Evolutionary conservation across 2,329 filamentous ascomycete genomes (phyloP), one percentile per base, ranked within the genome.

Genomic region (Colletotrichum sp.): DNA sequence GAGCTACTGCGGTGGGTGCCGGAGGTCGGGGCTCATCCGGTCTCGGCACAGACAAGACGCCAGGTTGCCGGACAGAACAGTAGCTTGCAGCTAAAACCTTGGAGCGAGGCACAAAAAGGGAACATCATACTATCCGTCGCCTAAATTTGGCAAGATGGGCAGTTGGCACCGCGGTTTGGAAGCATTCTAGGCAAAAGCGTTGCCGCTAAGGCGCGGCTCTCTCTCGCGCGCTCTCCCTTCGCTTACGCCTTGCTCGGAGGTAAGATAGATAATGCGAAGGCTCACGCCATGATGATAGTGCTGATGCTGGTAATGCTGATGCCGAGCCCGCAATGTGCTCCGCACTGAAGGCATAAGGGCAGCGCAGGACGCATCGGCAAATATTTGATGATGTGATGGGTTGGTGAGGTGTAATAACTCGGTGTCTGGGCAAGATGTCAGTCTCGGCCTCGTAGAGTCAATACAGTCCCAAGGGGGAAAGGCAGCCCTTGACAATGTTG

Each of bases 61-160:
- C 70, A 73, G 34, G 52, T 64, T 36, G 64, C 64, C 74, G 59
- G 65, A 28, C 70, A 75, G 69, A 28, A 69, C 30, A 48, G 64
- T 76, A 69, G 74, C 64, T 73, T 64, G 70, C 74, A 73, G 74
- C 70, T 65, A 76, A 76, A 69, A 74, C 74, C 44, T 60, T 30
- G 44, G 25, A 57, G 57, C 44, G 55, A 48, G 22, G 22, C 32
- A 68, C 63, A n/a, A 67, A 32, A 57, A 44, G 39, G 22, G 39
- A 65, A 55, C 22, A 36, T 65, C 55, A 19, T 32, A 61, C 57
- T n/a, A 19, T 25, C 34, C 48, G 32, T 55, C 68, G 68, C 57
- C 68, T 63, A 70, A 19, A 32, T 13, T 36, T 63, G 32, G 48
- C 28, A 44, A 39, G 60, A 30, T 13, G n/a, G 34, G 30, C 30